Evolutionary conservation across 148 eudicot genomes (phyloP).

Genomic region (Dysphania ambrosioides): DNA sequence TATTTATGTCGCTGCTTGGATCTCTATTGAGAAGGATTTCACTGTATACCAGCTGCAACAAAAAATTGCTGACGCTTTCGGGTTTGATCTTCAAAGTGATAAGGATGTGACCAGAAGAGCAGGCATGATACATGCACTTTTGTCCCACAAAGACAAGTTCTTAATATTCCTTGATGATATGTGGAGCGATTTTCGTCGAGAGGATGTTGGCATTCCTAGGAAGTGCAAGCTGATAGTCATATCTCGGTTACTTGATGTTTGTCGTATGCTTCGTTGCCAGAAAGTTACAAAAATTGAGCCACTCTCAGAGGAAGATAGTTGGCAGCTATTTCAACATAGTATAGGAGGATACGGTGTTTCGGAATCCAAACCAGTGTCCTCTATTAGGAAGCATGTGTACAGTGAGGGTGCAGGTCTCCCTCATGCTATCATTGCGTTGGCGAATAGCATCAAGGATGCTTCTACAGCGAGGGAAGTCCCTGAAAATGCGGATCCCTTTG

Average conservation of each 20-base stretch:
- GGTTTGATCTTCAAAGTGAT: conserved; percentile 15
- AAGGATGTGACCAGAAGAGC: conserved; percentile 23
- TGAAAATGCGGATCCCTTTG: not conserved
- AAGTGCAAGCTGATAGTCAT: conserved; percentile 14
- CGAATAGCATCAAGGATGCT: conserved; percentile 8
- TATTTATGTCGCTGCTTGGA: conserved; percentile 12
- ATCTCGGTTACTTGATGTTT: conserved; percentile 17
- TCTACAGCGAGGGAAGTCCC: not conserved
- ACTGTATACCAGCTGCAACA: conserved; percentile 12
- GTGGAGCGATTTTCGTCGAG: conserved; percentile 16
- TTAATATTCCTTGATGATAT: conserved; percentile 22
- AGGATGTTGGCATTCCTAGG: conserved; percentile 25
- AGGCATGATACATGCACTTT: conserved; percentile 10
- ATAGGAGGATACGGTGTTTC: not conserved
- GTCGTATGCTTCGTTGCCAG: conserved; percentile 21
- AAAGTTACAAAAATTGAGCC: conserved; percentile 16
- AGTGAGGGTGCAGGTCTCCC: conserved; percentile 22
- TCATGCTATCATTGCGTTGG: conserved; percentile 19
- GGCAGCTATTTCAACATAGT: conserved; percentile 16
- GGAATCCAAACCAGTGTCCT: not conserved
- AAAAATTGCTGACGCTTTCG: conserved; percentile 11
- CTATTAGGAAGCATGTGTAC: not conserved
- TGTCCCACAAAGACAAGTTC: not conserved
- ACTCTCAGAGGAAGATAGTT: conserved; percentile 13
- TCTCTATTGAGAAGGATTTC: conserved; percentile 13